A percentile compares a stretch with the other conserved stretches of the same genome.
These are phyloP conservation scores for Dryas integrifolia DNA, from an alignment of 331 rosid species.

Conservation along the genomic window DNA sequence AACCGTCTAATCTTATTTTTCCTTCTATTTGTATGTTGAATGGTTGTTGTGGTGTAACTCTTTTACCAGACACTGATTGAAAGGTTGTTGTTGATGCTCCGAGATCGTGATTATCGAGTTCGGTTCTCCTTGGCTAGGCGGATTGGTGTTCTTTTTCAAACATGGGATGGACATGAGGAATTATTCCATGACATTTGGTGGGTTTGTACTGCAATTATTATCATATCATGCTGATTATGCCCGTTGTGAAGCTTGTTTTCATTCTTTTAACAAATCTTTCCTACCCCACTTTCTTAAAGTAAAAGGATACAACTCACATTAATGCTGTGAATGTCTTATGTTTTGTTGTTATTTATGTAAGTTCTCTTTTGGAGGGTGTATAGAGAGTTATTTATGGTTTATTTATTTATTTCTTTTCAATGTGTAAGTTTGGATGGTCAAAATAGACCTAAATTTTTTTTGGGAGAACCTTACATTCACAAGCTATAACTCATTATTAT, in stretches of 20 bases:
- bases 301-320: background rate
- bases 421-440: background rate
- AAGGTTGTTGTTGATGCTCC: slow-evolving; percentile 64
- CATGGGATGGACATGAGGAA: slow-evolving; percentile 94
- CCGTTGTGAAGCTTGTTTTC: background rate
- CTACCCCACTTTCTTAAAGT: background rate
- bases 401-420: background rate
- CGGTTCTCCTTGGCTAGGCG: slow-evolving; percentile 67
- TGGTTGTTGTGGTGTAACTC: slow-evolving; percentile 25
- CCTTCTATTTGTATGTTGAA: slow-evolving; percentile 11
- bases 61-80: slow-evolving; percentile 65
- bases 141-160: slow-evolving; percentile 81
- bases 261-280: slow-evolving; percentile 2
- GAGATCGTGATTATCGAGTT: slow-evolving; percentile 81
- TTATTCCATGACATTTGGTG: slow-evolving; percentile 91
- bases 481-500: background rate
- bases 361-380: background rate
- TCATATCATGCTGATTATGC: background rate
- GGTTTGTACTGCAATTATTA: slow-evolving; percentile 28
- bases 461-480: background rate
- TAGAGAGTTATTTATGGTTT: background rate
- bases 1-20: background rate
- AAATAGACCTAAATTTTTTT: background rate
- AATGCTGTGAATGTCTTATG: background rate
- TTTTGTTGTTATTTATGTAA: background rate